Evolutionary conservation across 2,329 filamentous ascomycete genomes (phyloP), one percentile per base, ranked within the genome.

Genomic region (Paraconiothyrium brasiliense): DNA sequence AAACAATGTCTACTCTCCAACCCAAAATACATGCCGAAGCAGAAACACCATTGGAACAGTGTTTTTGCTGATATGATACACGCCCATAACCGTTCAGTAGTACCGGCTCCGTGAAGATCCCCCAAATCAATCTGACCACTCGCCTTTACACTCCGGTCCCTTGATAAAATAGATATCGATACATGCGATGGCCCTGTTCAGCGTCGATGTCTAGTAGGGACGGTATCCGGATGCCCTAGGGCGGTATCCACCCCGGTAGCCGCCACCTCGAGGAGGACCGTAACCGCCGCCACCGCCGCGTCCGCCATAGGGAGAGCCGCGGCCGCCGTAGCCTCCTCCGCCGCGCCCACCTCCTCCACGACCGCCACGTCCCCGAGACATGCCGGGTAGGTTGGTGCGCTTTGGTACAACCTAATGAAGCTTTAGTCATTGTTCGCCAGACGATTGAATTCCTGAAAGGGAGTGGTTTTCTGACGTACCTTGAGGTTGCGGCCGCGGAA

Each of bases 401-500:
- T 99, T 99, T 37, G 95, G 94, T 24, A 90, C 88, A 60, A 92
- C 90, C 90, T 92, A 63, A 2, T 1, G 8, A 0, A 8, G 46
- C 46, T 22, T 75, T 56, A 76, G 71, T 61, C 43, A 44, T 24
- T 30, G 22, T 32, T 24, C 51, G 24, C 9, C 32, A 27, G 4
- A 37, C 10, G 35, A 37, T 10, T 10, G 35, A 10, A 37, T 10
- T 10, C 35, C 10, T 37, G 35, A 9, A 14, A 37, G 43, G 14
- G 7, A 20, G 2, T 13, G n/a, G 20, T 20, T 20, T 39, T 5
- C 43, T 16, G n/a, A 22, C 49, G 22, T 76, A 98, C 95, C 88
- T 99, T 99, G 78, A 99, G 88, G 79, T 95, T 96, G 74, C 95
- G 89, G 65, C 93, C 94, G 74, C 95, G 93, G 83, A 99, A 97